Evolutionary conservation across 768 basidiomycete genomes (phyloP).

Genomic region (Leccinellum rugosiceps): DNA sequence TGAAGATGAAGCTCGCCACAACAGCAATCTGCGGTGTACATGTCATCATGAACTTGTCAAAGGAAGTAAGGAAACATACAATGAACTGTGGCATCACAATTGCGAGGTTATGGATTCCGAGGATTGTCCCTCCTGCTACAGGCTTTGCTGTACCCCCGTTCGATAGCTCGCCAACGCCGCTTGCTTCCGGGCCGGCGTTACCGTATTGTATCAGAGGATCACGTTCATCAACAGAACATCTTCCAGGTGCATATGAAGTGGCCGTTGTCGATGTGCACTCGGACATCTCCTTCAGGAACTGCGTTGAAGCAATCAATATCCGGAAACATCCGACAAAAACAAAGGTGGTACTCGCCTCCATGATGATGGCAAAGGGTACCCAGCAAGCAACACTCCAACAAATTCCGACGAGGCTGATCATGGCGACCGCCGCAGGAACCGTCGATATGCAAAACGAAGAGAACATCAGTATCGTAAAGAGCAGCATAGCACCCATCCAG

Average conservation of each 20-base stretch:
- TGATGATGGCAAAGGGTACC: slow-evolving; percentile 96
- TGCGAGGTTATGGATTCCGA: slow-evolving; percentile 93
- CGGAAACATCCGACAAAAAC: not conserved
- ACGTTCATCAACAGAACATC: slow-evolving; percentile 28
- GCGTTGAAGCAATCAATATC: slow-evolving; percentile 1
- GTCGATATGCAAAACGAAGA: slow-evolving; percentile 86
- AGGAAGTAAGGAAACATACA: slow-evolving; percentile 44
- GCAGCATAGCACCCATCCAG: slow-evolving; percentile 83
- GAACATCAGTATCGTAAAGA: slow-evolving; percentile 76
- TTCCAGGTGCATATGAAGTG: slow-evolving; percentile 29
- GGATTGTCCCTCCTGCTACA: slow-evolving; percentile 83
- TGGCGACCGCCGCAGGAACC: slow-evolving; percentile 70
- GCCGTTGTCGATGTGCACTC: slow-evolving; percentile 26
- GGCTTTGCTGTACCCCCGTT: slow-evolving; percentile 36
- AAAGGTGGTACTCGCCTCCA: slow-evolving; percentile 75
- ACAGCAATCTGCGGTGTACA: slow-evolving; percentile 65
- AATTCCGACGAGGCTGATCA: slow-evolving; percentile 83
- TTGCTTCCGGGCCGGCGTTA: slow-evolving; percentile 40
- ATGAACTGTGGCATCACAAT: slow-evolving; percentile 95
- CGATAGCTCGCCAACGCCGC: slow-evolving; percentile 33
- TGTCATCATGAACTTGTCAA: not conserved
- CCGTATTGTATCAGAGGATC: slow-evolving; percentile 61
- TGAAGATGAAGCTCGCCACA: slow-evolving; percentile 85
- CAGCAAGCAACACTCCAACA: slow-evolving; percentile 99
- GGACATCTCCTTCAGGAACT: slow-evolving; percentile 76